Conservation (phyloP, 805 yeast genomes). For the Kodamaea hsintzibuensis region DNA sequence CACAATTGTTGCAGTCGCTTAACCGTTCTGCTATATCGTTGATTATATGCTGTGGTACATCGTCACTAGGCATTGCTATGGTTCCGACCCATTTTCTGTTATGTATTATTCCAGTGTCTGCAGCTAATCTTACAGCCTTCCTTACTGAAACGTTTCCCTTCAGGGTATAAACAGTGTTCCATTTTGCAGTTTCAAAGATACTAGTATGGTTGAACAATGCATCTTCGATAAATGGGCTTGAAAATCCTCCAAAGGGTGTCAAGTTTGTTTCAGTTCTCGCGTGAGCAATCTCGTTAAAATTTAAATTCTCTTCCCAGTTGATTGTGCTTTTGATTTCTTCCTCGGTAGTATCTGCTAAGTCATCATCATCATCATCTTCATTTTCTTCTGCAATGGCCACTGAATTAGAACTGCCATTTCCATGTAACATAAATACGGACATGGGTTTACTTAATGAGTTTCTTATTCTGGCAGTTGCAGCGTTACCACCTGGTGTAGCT, state of each 20-base stretch:
- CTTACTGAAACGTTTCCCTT: slow-evolving; percentile 87
- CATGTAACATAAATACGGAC: slow-evolving; percentile 21
- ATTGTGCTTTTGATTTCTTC: background rate
- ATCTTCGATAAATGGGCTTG: slow-evolving; percentile 54
- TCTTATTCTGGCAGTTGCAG: slow-evolving; percentile 13
- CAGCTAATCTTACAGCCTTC: slow-evolving; percentile 75
- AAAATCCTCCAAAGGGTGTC: slow-evolving; percentile 74
- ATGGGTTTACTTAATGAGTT: slow-evolving; percentile 18
- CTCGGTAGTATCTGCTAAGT: background rate
- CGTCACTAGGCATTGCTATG: slow-evolving; percentile 87
- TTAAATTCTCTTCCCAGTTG: slow-evolving; percentile 10
- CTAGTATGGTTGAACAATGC: slow-evolving; percentile 42
- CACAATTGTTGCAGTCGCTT: slow-evolving; percentile 51
- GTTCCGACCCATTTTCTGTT: slow-evolving; percentile 83
- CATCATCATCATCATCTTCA: background rate
- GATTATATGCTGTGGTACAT: slow-evolving; percentile 59
- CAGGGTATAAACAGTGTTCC: slow-evolving; percentile 67
- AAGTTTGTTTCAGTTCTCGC: slow-evolving; percentile 31
- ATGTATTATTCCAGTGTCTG: slow-evolving; percentile 31
- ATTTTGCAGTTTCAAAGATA: slow-evolving; percentile 61
- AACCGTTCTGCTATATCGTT: slow-evolving; percentile 52
- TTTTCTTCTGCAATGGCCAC: slow-evolving; percentile 32
- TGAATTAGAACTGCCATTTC: slow-evolving; percentile 31
- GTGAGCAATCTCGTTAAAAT: slow-evolving; percentile 8
- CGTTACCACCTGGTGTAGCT: background rate